Percentiles rank a stretch among this genome's conserved stretches.
phyloP scores from a whole-genome alignment of 805 yeast species.

The Metschnikowia hibisci region DNA sequence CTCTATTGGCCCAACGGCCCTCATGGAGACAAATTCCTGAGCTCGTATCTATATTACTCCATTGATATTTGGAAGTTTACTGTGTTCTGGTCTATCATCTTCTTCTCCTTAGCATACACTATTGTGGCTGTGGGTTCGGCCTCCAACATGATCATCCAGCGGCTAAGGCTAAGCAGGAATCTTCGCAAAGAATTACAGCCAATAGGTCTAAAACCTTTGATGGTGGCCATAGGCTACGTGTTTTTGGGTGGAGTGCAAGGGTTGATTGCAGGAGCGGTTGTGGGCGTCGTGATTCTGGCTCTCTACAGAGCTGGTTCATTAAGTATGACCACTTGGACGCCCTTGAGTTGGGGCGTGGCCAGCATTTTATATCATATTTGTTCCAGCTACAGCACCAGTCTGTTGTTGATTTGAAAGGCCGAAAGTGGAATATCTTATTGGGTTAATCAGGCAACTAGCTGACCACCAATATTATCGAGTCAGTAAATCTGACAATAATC shows the following conservation, averaged over 20 bases:
- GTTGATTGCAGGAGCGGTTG: constrained; percentile 65
- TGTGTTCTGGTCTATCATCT: constrained; percentile 71
- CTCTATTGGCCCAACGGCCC: constrained; percentile 63
- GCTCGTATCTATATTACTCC: constrained; percentile 62
- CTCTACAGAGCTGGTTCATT: constrained; percentile 77
- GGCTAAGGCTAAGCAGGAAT: constrained; percentile 14
- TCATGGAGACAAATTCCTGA: constrained; percentile 34
- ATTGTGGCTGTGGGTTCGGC: constrained; percentile 62
- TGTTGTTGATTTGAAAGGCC: constrained; percentile 18
- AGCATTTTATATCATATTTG: constrained; percentile 64
- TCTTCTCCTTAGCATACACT: constrained; percentile 58
- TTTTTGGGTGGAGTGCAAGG: constrained; percentile 61
- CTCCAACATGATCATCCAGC: constrained; percentile 22
- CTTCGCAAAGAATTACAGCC: constrained; percentile 3
- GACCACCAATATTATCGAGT: no score
- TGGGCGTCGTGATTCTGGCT: constrained; percentile 72
- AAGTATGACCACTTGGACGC: constrained; percentile 94
- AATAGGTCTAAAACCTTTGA: constrained; percentile 25
- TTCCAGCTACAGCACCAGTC: constrained; percentile 57
- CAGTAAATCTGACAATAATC: no score
- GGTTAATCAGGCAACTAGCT: no score
- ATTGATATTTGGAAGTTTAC: constrained; percentile 82
- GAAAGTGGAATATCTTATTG: no score
- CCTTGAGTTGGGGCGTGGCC: constrained; percentile 74
- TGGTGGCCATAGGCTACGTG: constrained; percentile 46